Percentiles rank a stretch among this genome's conserved stretches.
Conservation (phyloP, 495 filamentous ascomycete genomes). For the Astrocystis sublimbata region DNA sequence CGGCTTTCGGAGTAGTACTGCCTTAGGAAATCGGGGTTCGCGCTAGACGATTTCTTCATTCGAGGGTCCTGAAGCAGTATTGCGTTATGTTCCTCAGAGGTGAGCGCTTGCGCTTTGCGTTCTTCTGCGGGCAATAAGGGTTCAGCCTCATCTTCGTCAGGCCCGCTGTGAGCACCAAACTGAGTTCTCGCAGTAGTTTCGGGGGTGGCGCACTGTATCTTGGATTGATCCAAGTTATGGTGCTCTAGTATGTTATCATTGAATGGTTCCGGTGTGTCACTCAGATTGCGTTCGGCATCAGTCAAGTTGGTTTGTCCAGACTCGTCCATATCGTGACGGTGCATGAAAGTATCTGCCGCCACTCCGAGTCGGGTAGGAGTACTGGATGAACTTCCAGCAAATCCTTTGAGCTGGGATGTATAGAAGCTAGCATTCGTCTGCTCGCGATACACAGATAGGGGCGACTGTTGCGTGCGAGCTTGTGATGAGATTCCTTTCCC, state of each 20-base stretch:
- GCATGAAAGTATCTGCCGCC: neutral
- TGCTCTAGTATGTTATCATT: neutral
- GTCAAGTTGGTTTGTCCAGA: neutral
- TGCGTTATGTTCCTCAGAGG: constrained; percentile 90
- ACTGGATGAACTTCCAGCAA: constrained; percentile 23
- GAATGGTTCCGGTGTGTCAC: neutral
- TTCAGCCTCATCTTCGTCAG: constrained; percentile 22
- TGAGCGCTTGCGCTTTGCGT: constrained; percentile 52
- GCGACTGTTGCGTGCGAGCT: constrained; percentile 50
- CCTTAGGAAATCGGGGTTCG: constrained; percentile 87
- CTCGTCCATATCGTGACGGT: neutral
- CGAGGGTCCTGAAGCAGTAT: constrained; percentile 76
- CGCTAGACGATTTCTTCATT: constrained; percentile 80
- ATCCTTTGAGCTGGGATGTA: constrained; percentile 62
- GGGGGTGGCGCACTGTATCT: neutral
- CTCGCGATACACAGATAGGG: constrained; percentile 62
- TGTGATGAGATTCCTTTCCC: constrained; percentile 69
- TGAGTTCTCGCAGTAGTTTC: neutral
- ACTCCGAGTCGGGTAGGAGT: constrained; percentile 15
- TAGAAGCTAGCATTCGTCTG: constrained; percentile 81
- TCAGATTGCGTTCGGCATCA: neutral
- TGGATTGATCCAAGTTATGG: neutral
- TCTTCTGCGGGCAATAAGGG: constrained; percentile 26
- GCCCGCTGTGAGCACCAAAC: constrained; percentile 18
- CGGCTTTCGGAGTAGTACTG: constrained; percentile 94